A percentile compares a stretch with the other conserved stretches of the same genome.
Conservation (phyloP, 2,329 filamentous ascomycete species). For the Chrysoporthe austroafricana region DNA sequence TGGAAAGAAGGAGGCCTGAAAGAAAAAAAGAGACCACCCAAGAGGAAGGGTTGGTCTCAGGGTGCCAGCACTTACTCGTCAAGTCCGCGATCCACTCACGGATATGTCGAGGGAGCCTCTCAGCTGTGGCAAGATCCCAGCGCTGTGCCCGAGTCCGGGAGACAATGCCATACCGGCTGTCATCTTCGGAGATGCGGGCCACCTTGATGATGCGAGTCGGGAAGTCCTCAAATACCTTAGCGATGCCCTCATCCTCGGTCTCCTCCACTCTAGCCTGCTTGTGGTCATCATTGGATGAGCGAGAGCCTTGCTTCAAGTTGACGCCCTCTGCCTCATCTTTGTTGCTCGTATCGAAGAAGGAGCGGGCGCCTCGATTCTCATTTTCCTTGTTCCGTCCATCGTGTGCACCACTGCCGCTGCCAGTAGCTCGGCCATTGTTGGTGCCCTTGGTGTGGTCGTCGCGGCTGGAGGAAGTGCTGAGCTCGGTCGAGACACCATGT, state of each 20-base stretch:
- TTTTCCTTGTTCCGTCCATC: background rate
- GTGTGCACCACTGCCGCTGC: background rate
- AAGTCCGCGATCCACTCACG: slow-evolving; percentile 17
- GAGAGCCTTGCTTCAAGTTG: background rate
- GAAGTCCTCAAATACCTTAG: slow-evolving; percentile 15
- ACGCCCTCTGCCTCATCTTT: background rate
- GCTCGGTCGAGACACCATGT: background rate
- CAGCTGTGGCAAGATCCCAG: slow-evolving; percentile 7
- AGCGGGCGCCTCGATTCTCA: background rate
- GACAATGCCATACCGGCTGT: slow-evolving; percentile 9
- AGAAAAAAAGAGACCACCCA: background rate
- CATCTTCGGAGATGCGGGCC: background rate
- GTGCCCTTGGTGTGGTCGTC: background rate
- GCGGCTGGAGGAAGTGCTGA: background rate
- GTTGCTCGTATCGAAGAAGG: background rate
- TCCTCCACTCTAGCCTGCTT: background rate
- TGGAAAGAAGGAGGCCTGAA: background rate
- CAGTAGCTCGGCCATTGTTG: background rate
- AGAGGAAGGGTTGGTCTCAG: too few species aligned
- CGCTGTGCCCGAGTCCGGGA: background rate
- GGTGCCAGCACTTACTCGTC: slow-evolving; percentile 8
- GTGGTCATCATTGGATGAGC: slow-evolving; percentile 3
- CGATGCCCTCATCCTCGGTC: slow-evolving; percentile 1
- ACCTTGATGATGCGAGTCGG: slow-evolving; percentile 18
- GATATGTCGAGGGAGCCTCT: slow-evolving; percentile 11